Evolutionary conservation across 2,329 filamentous ascomycete species (phyloP).

Genomic region (Myotisia sp.): DNA sequence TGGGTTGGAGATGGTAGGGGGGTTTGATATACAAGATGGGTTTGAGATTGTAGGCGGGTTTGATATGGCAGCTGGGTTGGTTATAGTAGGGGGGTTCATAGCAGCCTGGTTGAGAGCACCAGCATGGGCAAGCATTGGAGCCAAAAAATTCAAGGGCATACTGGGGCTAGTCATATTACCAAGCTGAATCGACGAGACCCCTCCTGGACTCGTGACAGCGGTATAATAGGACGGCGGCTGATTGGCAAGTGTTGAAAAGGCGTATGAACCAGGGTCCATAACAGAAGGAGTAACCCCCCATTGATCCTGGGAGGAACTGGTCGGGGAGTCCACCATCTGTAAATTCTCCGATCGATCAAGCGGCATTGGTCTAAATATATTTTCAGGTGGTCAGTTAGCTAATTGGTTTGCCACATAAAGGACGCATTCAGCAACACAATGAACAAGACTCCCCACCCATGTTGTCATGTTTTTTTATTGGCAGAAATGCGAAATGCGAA

Average conservation of each 20-base stretch:
- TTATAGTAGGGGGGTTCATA: neutral
- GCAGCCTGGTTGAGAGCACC: too few relatives aligned
- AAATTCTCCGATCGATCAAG: too few relatives aligned
- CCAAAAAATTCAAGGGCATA: conserved; percentile 49
- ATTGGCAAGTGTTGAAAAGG: conserved; percentile 65
- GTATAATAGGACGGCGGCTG: conserved; percentile 70
- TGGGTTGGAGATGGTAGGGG: too few relatives aligned
- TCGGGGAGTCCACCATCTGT: too few relatives aligned
- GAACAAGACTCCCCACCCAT: conserved; percentile 3
- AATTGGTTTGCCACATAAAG: too few relatives aligned
- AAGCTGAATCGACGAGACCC: conserved; percentile 31
- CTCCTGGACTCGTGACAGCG: conserved; percentile 76
- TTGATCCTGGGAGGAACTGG: conserved; percentile 61
- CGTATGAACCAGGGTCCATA: conserved; percentile 71
- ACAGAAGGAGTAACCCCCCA: conserved; percentile 83
- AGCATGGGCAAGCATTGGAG: too few relatives aligned
- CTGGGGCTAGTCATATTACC: conserved; percentile 41
- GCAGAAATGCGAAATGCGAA: too few relatives aligned
- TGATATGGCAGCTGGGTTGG: conserved; percentile 2
- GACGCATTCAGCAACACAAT: neutral
- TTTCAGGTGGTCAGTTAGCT: too few relatives aligned
- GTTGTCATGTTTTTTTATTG: neutral
- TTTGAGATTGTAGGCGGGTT: too few relatives aligned
- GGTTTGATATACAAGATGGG: too few relatives aligned
- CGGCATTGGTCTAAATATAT: conserved; percentile 28